A percentile compares a stretch with the other conserved stretches of the same genome.
Conservation (phyloP, 1,139 yeast genomes). For the Debaryomycetaceae sp. region DNA sequence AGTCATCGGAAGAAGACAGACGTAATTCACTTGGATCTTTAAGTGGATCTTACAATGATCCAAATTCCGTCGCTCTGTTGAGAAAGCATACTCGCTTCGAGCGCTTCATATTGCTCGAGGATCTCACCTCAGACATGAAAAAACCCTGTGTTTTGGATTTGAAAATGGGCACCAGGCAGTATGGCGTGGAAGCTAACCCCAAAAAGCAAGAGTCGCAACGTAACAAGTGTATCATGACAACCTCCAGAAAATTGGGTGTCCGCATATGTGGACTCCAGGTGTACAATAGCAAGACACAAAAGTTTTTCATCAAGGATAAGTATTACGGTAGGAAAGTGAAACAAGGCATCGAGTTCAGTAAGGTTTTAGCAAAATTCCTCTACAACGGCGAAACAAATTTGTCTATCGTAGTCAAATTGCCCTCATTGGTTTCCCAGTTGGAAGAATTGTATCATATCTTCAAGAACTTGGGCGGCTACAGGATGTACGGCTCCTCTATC, state of each 20-base stretch:
- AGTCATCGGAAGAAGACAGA: constrained; percentile 4
- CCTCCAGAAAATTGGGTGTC: constrained; percentile 81
- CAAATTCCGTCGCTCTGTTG: constrained; percentile 9
- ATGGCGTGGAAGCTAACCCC: constrained; percentile 84
- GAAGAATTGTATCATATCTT: constrained; percentile 57
- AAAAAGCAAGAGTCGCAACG: constrained; percentile 79
- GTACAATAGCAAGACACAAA: constrained; percentile 49
- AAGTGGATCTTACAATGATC: constrained; percentile 5
- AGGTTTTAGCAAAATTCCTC: constrained; percentile 69
- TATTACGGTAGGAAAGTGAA: constrained; percentile 82
- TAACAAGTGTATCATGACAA: constrained; percentile 75
- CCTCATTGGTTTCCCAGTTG: constrained; percentile 59
- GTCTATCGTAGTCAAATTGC: constrained; percentile 68
- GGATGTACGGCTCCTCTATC: constrained; percentile 89
- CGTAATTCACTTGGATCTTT: constrained; percentile 3
- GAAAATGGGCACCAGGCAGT: constrained; percentile 98
- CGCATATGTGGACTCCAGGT: constrained; percentile 94
- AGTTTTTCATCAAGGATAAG: constrained; percentile 73
- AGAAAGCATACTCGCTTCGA: constrained; percentile 59
- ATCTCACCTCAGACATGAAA: constrained; percentile 76
- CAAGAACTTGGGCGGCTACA: constrained; percentile 62
- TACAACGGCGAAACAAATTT: constrained; percentile 65
- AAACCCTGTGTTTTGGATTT: constrained; percentile 91
- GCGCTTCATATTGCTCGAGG: constrained; percentile 86
- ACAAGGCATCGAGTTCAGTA: constrained; percentile 74